phyloP scores from a whole-genome alignment of 2,329 filamentous ascomycete species.

The Aspergillus floridensis region DNA sequence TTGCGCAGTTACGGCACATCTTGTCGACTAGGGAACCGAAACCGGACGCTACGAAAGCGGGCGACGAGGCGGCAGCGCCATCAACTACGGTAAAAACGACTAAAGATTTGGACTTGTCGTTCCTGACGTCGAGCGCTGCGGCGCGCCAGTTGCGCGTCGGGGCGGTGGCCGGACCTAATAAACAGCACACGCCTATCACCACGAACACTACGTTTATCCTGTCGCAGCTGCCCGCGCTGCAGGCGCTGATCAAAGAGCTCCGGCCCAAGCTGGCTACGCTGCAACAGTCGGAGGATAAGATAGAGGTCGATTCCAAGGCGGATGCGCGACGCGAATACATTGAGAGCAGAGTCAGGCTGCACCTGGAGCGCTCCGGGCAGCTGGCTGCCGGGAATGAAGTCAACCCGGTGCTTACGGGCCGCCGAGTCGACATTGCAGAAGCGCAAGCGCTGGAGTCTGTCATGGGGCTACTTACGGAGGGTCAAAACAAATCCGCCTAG shows the following conservation, averaged over 20 bases:
- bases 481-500: slow-evolving; percentile 20
- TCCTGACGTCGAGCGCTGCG: slow-evolving; percentile 53
- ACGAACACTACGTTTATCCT: slow-evolving; percentile 66
- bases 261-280: slow-evolving; percentile 60
- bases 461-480: slow-evolving; percentile 36
- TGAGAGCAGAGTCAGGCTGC: slow-evolving; percentile 71
- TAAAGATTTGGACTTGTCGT: slow-evolving; percentile 48
- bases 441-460: slow-evolving; percentile 43
- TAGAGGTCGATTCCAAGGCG: slow-evolving; percentile 55
- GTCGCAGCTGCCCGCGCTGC: slow-evolving; percentile 77
- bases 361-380: slow-evolving; percentile 62
- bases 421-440: slow-evolving; percentile 40
- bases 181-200: slow-evolving; percentile 40
- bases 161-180: slow-evolving; percentile 34
- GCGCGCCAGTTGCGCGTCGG: slow-evolving; percentile 49
- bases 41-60: slow-evolving; percentile 17
- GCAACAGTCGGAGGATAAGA: slow-evolving; percentile 33
- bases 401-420: slow-evolving; percentile 36
- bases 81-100: slow-evolving; percentile 18
- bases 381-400: slow-evolving; percentile 34
- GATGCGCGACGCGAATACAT: slow-evolving; percentile 78
- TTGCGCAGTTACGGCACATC: slow-evolving; percentile 62
- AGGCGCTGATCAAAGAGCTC: slow-evolving; percentile 65
- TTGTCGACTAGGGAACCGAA: slow-evolving; percentile 39
- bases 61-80: slow-evolving; percentile 10